These are phyloP conservation scores for Sarcodon aspratus DNA, from an alignment of 768 basidiomycete genomes.

Conservation along the genomic window DNA sequence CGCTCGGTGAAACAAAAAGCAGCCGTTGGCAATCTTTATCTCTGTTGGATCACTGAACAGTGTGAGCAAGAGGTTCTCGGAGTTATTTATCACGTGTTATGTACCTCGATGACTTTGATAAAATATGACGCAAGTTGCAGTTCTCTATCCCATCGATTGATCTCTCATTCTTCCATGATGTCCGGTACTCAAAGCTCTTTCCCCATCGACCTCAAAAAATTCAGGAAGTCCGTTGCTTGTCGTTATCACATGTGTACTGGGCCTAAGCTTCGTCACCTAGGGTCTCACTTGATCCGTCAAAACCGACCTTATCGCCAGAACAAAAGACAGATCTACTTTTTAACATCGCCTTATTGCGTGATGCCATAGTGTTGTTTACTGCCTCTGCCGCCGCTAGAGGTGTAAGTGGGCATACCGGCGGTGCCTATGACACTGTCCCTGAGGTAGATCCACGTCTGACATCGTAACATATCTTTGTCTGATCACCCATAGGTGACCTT, in stretches of 20 bases:
- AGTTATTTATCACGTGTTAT: too few species aligned
- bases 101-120: too few species aligned
- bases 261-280: constrained; percentile 21
- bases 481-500: constrained; percentile 38
- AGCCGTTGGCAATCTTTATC: too few species aligned
- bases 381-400: constrained; percentile 79
- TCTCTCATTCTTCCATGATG: constrained; percentile 19
- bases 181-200: constrained; percentile 34
- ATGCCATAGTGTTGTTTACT: constrained; percentile 80
- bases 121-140: too few species aligned
- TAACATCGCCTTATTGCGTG: constrained; percentile 76
- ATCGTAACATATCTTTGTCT: too few species aligned
- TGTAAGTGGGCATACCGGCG: constrained; percentile 73
- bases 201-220: constrained; percentile 69
- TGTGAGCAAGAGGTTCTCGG: too few species aligned
- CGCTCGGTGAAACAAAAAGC: too few species aligned
- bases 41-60: too few species aligned
- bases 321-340: constrained; percentile 44
- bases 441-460: constrained; percentile 23
- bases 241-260: not conserved
- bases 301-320: constrained; percentile 48
- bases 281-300: constrained; percentile 61
- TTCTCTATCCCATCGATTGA: too few species aligned
- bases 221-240: constrained; percentile 45
- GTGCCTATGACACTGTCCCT: constrained; percentile 58